These are phyloP conservation scores for Suillus occidentalis DNA, from an alignment of 768 basidiomycete genomes.

Conservation along the genomic window DNA sequence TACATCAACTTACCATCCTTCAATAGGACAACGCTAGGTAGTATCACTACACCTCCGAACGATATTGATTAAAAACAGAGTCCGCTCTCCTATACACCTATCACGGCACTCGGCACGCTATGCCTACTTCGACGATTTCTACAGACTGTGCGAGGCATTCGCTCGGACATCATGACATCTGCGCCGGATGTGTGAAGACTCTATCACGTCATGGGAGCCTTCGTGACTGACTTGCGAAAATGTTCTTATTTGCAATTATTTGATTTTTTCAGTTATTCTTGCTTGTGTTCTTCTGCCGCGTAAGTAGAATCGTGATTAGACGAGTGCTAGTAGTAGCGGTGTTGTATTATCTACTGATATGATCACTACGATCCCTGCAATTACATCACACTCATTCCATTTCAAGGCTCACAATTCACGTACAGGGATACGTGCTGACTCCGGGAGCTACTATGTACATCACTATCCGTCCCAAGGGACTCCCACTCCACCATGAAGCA, in stretches of 20 bases:
- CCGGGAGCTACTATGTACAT: neutral
- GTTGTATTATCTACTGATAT: neutral
- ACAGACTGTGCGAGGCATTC: conserved; percentile 16
- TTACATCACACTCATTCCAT: too few species aligned
- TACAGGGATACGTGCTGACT: too few species aligned
- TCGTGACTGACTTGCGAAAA: conserved; percentile 24
- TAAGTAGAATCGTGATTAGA: neutral
- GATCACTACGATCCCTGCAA: neutral
- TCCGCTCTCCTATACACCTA: conserved; percentile 9
- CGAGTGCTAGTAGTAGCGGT: too few species aligned
- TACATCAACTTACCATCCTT: conserved; percentile 13
- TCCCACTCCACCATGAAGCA: neutral
- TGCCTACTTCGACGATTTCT: conserved; percentile 21
- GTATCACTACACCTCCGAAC: conserved; percentile 28
- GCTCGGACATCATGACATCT: conserved; percentile 18
- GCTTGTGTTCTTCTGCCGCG: too few species aligned
- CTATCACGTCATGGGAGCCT: conserved; percentile 65
- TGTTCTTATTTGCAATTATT: neutral
- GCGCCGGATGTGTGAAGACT: conserved; percentile 44
- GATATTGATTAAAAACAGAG: conserved; percentile 18
- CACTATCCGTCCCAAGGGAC: too few species aligned
- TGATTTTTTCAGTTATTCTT: neutral
- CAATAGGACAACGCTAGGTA: conserved; percentile 43
- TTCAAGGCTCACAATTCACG: neutral
- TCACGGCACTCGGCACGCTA: conserved; percentile 10